Evolutionary conservation across 1,284 basidiomycete species (phyloP).

Genomic region (Leccinum griseonigrum): DNA sequence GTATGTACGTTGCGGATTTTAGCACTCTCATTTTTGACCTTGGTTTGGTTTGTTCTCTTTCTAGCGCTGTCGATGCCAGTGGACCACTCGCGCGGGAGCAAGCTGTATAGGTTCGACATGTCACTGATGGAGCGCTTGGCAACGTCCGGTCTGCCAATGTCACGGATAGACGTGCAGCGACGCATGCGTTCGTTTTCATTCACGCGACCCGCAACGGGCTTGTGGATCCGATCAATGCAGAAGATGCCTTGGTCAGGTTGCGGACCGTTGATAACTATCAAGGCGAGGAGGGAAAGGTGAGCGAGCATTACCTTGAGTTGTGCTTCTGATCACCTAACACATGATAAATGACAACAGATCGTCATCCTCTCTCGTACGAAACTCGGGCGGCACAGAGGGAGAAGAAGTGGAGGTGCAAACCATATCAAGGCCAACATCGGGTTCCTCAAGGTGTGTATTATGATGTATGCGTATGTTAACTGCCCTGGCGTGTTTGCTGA

Average conservation of each 20-base stretch:
- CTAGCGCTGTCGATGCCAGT: slow-evolving; percentile 45
- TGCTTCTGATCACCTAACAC: neutral
- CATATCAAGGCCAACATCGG: slow-evolving; percentile 49
- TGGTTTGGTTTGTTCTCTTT: slow-evolving; percentile 2
- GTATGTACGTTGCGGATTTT: slow-evolving; percentile 37
- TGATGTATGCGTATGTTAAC: slow-evolving; percentile 32
- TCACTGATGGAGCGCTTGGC: slow-evolving; percentile 64
- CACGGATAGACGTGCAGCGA: slow-evolving; percentile 56
- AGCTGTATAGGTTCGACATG: slow-evolving; percentile 57
- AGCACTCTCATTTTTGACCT: neutral
- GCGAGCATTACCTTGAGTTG: neutral
- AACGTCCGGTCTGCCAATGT: slow-evolving; percentile 50
- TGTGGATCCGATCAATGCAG: neutral
- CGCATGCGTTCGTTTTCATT: slow-evolving; percentile 49
- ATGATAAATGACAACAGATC: slow-evolving; percentile 36
- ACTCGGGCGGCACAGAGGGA: slow-evolving; percentile 48
- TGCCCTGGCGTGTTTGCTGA: neutral
- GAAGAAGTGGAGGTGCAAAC: slow-evolving; percentile 22
- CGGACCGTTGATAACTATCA: slow-evolving; percentile 77
- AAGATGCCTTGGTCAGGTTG: slow-evolving; percentile 41
- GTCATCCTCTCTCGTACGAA: slow-evolving; percentile 72
- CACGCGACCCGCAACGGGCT: no score
- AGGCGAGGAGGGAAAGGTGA: slow-evolving; percentile 61
- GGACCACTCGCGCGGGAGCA: slow-evolving; percentile 46
- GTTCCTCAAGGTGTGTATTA: slow-evolving; percentile 47